Percentiles rank a stretch among this genome's conserved stretches.
Conservation (phyloP, 108 stramenopile genomes). For the Ochromonas danica region DNA sequence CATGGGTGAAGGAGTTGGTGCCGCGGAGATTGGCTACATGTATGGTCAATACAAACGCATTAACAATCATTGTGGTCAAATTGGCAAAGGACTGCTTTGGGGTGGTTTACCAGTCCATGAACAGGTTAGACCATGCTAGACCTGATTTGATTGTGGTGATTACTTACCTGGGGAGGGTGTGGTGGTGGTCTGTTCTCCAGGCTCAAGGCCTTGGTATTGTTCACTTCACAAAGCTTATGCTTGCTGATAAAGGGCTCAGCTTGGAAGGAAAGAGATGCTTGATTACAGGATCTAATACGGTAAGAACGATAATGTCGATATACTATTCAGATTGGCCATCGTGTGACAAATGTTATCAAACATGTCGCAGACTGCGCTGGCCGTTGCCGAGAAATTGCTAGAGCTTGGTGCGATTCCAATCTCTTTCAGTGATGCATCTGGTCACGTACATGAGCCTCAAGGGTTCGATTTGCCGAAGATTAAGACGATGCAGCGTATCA, state of each 20-base stretch:
- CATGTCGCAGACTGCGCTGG: conserved; percentile 59
- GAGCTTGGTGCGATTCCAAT: conserved; percentile 86
- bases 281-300: conserved; percentile 86
- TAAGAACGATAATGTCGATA: conserved; percentile 26
- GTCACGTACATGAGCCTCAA: conserved; percentile 88
- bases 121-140: background rate
- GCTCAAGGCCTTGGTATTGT: conserved; percentile 88
- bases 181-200: too few species aligned
- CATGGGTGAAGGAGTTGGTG: conserved; percentile 85
- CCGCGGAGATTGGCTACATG: conserved; percentile 45
- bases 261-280: conserved; percentile 88
- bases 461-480: conserved; percentile 84
- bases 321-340: background rate
- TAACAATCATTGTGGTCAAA: conserved; percentile 52
- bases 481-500: conserved; percentile 82
- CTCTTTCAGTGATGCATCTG: conserved; percentile 80
- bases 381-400: conserved; percentile 80
- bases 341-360: background rate
- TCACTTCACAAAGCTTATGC: conserved; percentile 80
- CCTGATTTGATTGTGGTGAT: background rate
- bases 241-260: conserved; percentile 75
- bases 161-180: too few species aligned
- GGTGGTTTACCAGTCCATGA: background rate
- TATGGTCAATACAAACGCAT: conserved; percentile 98
- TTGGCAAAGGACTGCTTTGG: conserved; percentile 60